Evolutionary conservation across 768 basidiomycete species (phyloP), one percentile per base, ranked within the genome.

Genomic region (Chalciporus pseudorubinellus): DNA sequence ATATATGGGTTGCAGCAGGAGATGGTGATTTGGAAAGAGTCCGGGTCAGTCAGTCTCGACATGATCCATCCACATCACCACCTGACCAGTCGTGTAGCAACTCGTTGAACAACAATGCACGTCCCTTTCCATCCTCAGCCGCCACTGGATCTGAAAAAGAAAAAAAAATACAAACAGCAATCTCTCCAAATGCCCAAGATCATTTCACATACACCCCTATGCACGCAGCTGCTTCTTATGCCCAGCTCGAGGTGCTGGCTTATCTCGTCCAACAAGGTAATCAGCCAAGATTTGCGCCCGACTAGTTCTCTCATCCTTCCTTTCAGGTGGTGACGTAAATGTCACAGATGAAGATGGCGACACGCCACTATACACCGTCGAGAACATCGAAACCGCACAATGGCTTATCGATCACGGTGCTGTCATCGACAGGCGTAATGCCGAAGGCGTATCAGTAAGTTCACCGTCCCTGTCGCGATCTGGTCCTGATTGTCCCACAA

Each of bases 191-290:
- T 59, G 72, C 69, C 14, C 83, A 85, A 6, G 90, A 92, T 62
- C 62, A 67, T 7, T 76, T 78, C 72, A 87, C 89, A 28, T 92
- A 92, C 69, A 92, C 90, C 0, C 89, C 90, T 31, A 90, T 92
- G 88, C 93, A 97, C 70, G 94, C 94, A 16, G 93, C 94, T 13
- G 93, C 94, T 1, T 95, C 93, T 1, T 97, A 95, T 62, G 90
- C 84, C 16, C 93, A 93, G 26, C 65, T 88, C 9, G 70, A 85
- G 42, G 67, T 94, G 38, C 73, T 97, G 29, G 77, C 83, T 13
- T 95, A 92, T 71, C 82, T 97, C 50, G 73, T 93, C 50, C 80
- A 83, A 13, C 76, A 75, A 65, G 89, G 89, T 86, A 47, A 41
- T 33, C 50, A 19, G 3, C 39, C 20, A 42, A 13, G 26, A 46